Evolutionary conservation across 805 yeast species (phyloP).

Genomic region (Kodamaea kaohsiungensis): DNA sequence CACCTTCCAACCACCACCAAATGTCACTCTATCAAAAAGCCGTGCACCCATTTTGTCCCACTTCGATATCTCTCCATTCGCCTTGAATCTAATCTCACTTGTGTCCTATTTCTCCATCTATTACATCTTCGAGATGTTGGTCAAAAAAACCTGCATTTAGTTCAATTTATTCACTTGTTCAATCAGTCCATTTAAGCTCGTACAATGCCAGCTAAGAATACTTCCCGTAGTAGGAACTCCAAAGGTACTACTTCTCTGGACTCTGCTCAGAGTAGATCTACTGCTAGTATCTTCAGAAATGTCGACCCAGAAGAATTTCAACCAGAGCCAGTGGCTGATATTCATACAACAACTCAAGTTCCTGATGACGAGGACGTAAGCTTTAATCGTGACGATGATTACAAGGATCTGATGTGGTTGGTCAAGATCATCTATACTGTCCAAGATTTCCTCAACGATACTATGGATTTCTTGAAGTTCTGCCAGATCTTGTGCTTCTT

Average conservation of each 20-base stretch:
- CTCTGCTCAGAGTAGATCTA: slow-evolving; percentile 7
- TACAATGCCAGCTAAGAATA: slow-evolving; percentile 15
- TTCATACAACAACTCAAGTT: neutral
- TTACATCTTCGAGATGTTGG: neutral
- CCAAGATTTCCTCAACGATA: slow-evolving; percentile 42
- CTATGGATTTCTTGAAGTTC: slow-evolving; percentile 30
- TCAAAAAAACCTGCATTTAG: neutral
- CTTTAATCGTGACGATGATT: slow-evolving; percentile 12
- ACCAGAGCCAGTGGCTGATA: neutral
- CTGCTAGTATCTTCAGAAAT: slow-evolving; percentile 11
- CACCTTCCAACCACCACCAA: neutral
- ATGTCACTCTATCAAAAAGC: neutral
- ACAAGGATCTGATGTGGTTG: slow-evolving; percentile 9
- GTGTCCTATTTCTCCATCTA: neutral
- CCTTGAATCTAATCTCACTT: neutral
- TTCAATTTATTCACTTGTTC: neutral
- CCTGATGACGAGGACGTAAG: slow-evolving; percentile 12
- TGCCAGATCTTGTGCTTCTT: slow-evolving; percentile 32
- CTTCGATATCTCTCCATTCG: neutral
- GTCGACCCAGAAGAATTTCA: neutral
- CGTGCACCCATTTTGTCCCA: neutral
- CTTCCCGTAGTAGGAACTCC: slow-evolving; percentile 10
- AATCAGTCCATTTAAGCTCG: neutral
- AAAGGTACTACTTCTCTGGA: neutral
- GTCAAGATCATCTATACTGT: slow-evolving; percentile 22